Evolutionary conservation across 768 basidiomycete species (phyloP).

Genomic region (Dacryopinax spathularia): DNA sequence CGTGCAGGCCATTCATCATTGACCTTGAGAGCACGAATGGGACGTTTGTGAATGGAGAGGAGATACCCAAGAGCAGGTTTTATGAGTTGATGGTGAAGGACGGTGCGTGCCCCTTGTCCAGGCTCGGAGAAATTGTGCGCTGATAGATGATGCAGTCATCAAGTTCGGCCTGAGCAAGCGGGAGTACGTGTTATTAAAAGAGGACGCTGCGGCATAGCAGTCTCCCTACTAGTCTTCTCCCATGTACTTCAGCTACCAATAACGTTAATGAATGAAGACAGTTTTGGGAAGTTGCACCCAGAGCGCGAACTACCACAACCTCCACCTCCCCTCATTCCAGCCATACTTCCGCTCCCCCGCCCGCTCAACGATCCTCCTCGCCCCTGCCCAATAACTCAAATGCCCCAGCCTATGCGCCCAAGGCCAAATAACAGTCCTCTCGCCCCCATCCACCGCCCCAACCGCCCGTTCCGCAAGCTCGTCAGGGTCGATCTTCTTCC

Average conservation of each 20-base stretch:
- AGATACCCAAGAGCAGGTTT: slow-evolving; percentile 73
- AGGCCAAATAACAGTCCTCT: neutral
- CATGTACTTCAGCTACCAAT: too few relatives aligned
- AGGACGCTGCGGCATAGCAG: slow-evolving; percentile 49
- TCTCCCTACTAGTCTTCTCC: too few relatives aligned
- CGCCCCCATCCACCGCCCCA: neutral
- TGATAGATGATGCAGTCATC: slow-evolving; percentile 38
- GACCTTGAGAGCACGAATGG: slow-evolving; percentile 98
- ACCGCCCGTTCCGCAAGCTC: neutral
- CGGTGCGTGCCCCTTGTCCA: slow-evolving; percentile 34
- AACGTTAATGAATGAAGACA: too few relatives aligned
- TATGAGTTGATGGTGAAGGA: slow-evolving; percentile 71
- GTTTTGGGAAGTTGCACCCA: too few relatives aligned
- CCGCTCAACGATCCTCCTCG: neutral
- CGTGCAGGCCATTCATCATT: slow-evolving; percentile 77
- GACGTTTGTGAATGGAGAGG: slow-evolving; percentile 76
- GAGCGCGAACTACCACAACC: too few relatives aligned
- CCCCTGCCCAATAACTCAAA: neutral
- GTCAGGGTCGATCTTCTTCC: neutral
- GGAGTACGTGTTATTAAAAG: slow-evolving; percentile 77
- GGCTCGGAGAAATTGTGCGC: neutral
- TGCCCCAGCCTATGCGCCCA: neutral
- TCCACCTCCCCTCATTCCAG: too few relatives aligned
- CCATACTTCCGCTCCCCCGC: neutral
- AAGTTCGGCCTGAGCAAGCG: slow-evolving; percentile 70